phyloP scores from a whole-genome alignment of 495 filamentous ascomycete genomes.

The Astrothelium macrocarpum region DNA sequence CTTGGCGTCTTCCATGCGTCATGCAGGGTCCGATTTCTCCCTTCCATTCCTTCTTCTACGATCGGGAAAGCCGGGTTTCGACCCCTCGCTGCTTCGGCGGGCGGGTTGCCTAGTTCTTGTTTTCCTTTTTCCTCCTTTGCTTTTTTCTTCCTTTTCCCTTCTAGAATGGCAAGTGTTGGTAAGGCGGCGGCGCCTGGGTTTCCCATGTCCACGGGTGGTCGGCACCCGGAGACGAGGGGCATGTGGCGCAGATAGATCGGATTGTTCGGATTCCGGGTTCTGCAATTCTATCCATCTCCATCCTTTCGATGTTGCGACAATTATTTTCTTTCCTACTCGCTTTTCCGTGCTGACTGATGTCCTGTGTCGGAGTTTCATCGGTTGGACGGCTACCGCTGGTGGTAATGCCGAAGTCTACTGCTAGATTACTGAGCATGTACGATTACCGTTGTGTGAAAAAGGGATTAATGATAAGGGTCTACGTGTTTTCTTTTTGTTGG shows the following conservation, averaged over 20 bases:
- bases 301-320: no score
- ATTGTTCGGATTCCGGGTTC: not conserved
- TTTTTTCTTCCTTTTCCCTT: not conserved
- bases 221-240: not conserved
- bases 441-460: no score
- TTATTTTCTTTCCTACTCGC: no score
- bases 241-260: not conserved
- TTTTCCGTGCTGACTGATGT: no score
- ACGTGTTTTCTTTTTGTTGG: not conserved
- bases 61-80: not conserved
- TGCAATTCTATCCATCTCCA: no score
- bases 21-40: not conserved
- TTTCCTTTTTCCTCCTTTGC: not conserved
- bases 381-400: no score
- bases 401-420: no score
- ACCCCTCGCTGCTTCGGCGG: not conserved
- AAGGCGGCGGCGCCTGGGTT: not conserved
- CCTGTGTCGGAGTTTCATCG: no score
- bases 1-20: conserved; percentile 4
- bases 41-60: not conserved
- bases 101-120: not conserved
- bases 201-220: not conserved
- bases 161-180: not conserved
- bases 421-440: no score
- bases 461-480: no score